Evolutionary conservation across 176 grass and related monocot species (phyloP).

Genomic region (Aechmea fasciata): DNA sequence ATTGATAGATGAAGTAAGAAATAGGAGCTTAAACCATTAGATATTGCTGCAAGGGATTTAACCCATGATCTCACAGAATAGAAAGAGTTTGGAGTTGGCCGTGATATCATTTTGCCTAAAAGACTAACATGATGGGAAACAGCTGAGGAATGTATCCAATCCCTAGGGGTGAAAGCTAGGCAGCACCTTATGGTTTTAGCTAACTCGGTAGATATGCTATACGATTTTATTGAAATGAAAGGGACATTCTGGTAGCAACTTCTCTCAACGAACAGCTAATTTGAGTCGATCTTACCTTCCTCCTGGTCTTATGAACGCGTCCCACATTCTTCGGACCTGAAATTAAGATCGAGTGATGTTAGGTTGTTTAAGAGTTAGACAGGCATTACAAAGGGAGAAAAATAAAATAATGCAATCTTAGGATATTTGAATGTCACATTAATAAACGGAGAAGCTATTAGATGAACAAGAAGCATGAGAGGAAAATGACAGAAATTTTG

Average conservation of each 20-base stretch:
- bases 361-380: background rate
- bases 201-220: too few species aligned
- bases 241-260: background rate
- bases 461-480: too few species aligned
- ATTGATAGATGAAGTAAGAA: background rate
- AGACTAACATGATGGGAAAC: too few species aligned
- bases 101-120: background rate
- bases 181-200: too few species aligned
- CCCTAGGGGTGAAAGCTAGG: too few species aligned
- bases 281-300: constrained; percentile 43
- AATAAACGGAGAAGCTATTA: too few species aligned
- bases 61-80: background rate
- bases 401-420: background rate
- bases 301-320: constrained; percentile 81
- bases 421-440: too few species aligned
- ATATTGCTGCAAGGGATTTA: background rate
- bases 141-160: too few species aligned
- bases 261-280: background rate
- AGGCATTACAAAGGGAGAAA: background rate
- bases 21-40: background rate
- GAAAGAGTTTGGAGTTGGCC: background rate
- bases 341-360: constrained; percentile 13
- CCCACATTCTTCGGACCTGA: constrained; percentile 94
- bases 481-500: too few species aligned
- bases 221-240: background rate